phyloP scores from a whole-genome alignment of 1,139 yeast genomes.

The Oligophagozyma castellii region DNA sequence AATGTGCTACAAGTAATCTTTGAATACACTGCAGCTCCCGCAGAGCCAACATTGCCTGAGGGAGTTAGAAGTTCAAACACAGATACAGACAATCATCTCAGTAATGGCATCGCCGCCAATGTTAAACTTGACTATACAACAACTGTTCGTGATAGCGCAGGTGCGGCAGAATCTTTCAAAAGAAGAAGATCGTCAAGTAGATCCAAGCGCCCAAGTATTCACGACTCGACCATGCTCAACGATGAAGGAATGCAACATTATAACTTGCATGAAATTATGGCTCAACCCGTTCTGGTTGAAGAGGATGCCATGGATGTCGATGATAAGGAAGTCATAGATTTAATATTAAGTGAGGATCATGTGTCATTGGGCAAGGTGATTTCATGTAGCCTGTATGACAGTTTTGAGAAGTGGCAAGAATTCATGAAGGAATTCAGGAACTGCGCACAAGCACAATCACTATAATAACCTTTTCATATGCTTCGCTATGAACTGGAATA shows the following conservation, averaged over 20 bases:
- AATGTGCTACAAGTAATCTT: conserved; percentile 12
- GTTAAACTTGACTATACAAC: not conserved
- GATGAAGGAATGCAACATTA: conserved; percentile 24
- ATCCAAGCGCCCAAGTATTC: conserved; percentile 18
- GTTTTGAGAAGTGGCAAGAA: conserved; percentile 11
- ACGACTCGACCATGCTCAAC: conserved; percentile 20
- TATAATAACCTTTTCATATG: no score
- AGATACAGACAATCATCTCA: not conserved
- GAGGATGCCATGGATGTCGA: conserved; percentile 8
- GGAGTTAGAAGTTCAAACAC: not conserved
- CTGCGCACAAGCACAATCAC: conserved; percentile 1
- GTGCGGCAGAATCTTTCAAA: conserved; percentile 5
- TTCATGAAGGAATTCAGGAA: conserved; percentile 8
- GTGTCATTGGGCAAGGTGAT: conserved; percentile 11
- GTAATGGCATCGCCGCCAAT: conserved; percentile 1
- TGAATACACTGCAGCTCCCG: conserved; percentile 2
- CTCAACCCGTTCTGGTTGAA: conserved; percentile 13
- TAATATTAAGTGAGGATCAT: conserved; percentile 21
- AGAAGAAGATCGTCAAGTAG: conserved; percentile 19
- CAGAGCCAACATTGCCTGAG: conserved; percentile 1
- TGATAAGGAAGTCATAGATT: conserved; percentile 3
- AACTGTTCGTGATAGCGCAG: conserved; percentile 5
- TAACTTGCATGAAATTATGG: conserved; percentile 21
- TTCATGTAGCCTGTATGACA: conserved; percentile 17
- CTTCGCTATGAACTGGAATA: no score